These are phyloP conservation scores for Xylaria acuta DNA, from an alignment of 495 filamentous ascomycete genomes.

Conservation along the genomic window DNA sequence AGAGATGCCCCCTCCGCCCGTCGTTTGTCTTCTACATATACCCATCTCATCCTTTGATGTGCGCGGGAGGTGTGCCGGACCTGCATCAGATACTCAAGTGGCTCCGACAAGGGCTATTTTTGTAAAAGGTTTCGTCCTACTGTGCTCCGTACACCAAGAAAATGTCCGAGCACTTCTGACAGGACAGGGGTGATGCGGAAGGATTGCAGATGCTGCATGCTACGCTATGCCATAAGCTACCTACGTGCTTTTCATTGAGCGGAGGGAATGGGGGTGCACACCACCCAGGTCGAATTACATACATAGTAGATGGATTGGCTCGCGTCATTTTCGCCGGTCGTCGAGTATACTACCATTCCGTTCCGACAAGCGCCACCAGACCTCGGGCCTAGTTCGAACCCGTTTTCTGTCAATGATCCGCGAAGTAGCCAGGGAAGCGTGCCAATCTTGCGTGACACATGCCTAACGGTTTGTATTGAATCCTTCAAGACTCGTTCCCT, in stretches of 20 bases:
- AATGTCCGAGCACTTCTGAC: not conserved
- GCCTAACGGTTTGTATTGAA: not conserved
- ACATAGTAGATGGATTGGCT: conserved; percentile 1
- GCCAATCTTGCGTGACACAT: not conserved
- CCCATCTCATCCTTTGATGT: not conserved
- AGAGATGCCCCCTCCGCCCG: conserved; percentile 6
- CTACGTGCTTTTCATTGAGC: not conserved
- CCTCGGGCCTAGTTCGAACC: conserved; percentile 8
- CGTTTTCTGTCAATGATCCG: not conserved
- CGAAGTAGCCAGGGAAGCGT: not conserved
- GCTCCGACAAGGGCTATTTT: conserved; percentile 16
- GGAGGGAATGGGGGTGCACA: not conserved
- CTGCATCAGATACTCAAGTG: conserved; percentile 21
- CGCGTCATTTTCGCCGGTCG: conserved; percentile 4
- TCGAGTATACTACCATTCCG: conserved; percentile 4
- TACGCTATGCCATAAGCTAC: not conserved
- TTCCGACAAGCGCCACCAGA: not conserved
- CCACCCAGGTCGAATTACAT: not conserved
- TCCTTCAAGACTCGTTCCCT: not conserved
- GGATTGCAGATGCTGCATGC: conserved; percentile 1
- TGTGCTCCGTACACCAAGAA: too few relatives aligned
- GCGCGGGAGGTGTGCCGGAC: conserved; percentile 9
- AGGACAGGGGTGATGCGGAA: conserved; percentile 19
- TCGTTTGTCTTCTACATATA: not conserved
- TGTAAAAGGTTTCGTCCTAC: conserved; percentile 17